A percentile compares a stretch with the other conserved stretches of the same genome.
Conservation (phyloP, 192 early-diverging fungal species). For the Piromyces finnis region DNA sequence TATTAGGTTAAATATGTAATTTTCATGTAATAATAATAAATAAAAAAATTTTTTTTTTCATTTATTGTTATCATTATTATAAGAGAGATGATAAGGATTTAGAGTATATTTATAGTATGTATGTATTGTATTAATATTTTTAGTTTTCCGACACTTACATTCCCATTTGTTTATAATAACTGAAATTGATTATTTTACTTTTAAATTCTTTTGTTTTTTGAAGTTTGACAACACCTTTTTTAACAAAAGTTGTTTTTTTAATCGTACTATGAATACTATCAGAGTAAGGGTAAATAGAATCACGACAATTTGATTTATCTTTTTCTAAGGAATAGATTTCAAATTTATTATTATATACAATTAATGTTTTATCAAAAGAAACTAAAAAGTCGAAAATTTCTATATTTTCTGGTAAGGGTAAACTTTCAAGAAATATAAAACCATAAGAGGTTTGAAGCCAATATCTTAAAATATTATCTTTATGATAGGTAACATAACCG, state of each 20-base stretch:
- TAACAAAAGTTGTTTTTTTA: neutral
- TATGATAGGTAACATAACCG: neutral
- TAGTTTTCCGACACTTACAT: neutral
- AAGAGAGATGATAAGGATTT: too few relatives aligned
- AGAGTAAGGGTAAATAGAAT: too few relatives aligned
- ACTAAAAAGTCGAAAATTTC: neutral
- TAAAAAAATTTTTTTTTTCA: too few relatives aligned
- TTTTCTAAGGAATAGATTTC: neutral
- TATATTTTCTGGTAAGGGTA: neutral
- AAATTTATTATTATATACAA: neutral
- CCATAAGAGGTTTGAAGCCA: neutral
- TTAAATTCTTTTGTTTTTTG: neutral
- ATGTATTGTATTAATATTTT: too few relatives aligned
- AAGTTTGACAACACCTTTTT: neutral
- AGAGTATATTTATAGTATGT: too few relatives aligned
- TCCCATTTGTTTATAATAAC: neutral
- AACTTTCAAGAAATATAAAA: neutral
- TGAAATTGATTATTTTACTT: neutral
- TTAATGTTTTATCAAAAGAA: neutral
- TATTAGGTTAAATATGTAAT: too few relatives aligned
- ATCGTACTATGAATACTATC: too few relatives aligned
- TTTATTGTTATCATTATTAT: too few relatives aligned
- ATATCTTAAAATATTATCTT: neutral
- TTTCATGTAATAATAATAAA: too few relatives aligned
- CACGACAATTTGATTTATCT: neutral